Evolutionary conservation across 2,329 filamentous ascomycete genomes (phyloP), one percentile per base, ranked within the genome.

Genomic region (Colletotrichum tamarilloi): DNA sequence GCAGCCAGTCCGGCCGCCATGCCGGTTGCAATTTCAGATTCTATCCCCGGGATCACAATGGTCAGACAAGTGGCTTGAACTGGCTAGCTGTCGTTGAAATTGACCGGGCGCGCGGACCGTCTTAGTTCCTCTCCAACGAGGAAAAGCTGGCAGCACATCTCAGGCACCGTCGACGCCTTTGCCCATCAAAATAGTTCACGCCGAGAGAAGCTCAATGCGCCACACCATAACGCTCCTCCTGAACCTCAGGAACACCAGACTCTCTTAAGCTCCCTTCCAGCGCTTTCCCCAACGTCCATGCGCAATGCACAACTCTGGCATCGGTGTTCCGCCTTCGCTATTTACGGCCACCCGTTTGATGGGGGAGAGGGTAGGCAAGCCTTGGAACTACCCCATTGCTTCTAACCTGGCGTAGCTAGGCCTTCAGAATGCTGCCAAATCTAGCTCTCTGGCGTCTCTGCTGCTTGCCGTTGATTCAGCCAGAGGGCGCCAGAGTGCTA

Each of bases 11-110:
- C 60, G 60, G 59, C 59, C 70, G 60, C 70, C 32, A 71, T 62
- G 56, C 56, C 71, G 67, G 56, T 71, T 73, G 71, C 56, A 73
- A 73, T 73, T 53, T 73, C 46, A 66, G 38, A 38, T 60, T n/a
- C 60, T 2, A 24, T 24, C 62, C 67, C 56, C 58, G 55, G 67
- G 57, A 56, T 56, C 32, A 32, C 67, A 57, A 73, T 73, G 71
- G 71, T 66, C 71, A 71, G 71, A 73, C 71, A 73, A 66, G 56
- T 73, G 71, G 71, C 71, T 71, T 71, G 26, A 56, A 38, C 60
- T 66, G 71, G 63, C 67, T 73, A 66, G 67, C 62, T 70, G 71
- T 73, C 71, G 71, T 73, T 71, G 55, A 62, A 56, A 62, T 56
- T 71, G 55, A 73, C 28, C 71, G 67, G 71, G 67, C 60, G 60